Evolutionary conservation across 352 stramenopile genomes (phyloP).

Genomic region (Phytopythium helicoides): DNA sequence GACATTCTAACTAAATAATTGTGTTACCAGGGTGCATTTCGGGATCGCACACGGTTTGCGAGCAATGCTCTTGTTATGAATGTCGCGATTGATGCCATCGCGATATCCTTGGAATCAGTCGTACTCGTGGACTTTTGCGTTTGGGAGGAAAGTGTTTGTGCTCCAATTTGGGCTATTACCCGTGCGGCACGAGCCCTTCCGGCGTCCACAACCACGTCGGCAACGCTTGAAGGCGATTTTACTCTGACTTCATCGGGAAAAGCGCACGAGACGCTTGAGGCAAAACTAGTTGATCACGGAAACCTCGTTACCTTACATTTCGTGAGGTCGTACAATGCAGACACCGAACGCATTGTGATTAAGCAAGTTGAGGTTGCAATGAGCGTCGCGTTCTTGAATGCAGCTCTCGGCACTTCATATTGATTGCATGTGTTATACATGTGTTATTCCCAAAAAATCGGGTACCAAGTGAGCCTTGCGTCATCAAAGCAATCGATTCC

Average conservation of each 20-base stretch:
- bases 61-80: constrained; percentile 14
- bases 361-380: constrained; percentile 41
- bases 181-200: constrained; percentile 19
- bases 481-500: constrained; percentile 8
- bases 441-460: constrained; percentile 2
- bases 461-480: constrained; percentile 7
- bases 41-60: constrained; percentile 37
- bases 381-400: constrained; percentile 47
- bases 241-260: neutral
- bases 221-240: constrained; percentile 8
- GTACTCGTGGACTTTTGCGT: constrained; percentile 53
- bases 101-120: constrained; percentile 29
- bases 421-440: constrained; percentile 9
- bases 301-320: constrained; percentile 25
- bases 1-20: neutral
- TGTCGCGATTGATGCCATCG: constrained; percentile 44
- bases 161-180: constrained; percentile 49
- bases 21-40: constrained; percentile 19
- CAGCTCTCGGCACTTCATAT: constrained; percentile 46
- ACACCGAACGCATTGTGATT: constrained; percentile 15
- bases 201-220: neutral
- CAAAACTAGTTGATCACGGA: constrained; percentile 3
- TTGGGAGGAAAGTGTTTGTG: constrained; percentile 44
- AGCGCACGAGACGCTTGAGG: constrained; percentile 2
- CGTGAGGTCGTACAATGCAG: constrained; percentile 12